Evolutionary conservation across 768 basidiomycete genomes (phyloP).

Genomic region (Lactifluus rugatus): DNA sequence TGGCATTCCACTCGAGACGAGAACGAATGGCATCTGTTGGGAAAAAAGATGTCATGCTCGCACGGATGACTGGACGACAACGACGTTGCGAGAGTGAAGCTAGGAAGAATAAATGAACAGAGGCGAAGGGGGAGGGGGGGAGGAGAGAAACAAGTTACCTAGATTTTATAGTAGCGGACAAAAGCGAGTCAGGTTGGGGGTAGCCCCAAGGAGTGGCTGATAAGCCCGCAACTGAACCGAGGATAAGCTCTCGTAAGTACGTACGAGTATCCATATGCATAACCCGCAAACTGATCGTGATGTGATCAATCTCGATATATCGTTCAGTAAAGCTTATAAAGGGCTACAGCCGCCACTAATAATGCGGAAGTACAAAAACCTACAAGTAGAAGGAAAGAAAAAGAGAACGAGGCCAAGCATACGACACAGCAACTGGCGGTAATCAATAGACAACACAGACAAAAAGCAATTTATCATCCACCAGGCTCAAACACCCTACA

Average conservation of each 20-base stretch:
- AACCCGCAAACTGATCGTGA: neutral
- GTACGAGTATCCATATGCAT: too few species aligned
- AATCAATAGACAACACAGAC: constrained; percentile 4
- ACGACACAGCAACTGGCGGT: constrained; percentile 2
- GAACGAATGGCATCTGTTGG: constrained; percentile 38
- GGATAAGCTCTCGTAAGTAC: constrained; percentile 3
- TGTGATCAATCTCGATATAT: neutral
- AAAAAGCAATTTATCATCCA: constrained; percentile 4
- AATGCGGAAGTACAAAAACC: constrained; percentile 8
- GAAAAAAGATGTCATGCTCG: constrained; percentile 17
- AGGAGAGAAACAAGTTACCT: neutral
- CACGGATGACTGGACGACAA: neutral
- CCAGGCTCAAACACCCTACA: constrained; percentile 36
- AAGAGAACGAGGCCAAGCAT: neutral
- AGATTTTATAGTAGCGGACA: neutral
- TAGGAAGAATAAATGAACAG: neutral
- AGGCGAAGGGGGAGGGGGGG: neutral
- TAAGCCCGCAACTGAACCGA: neutral
- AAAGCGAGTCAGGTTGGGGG: constrained; percentile 9
- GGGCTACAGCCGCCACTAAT: constrained; percentile 10
- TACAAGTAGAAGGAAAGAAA: neutral
- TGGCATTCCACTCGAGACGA: constrained; percentile 90
- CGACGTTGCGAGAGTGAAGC: neutral
- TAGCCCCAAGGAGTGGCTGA: neutral
- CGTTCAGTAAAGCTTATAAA: constrained; percentile 6